phyloP scores from a whole-genome alignment of 2,329 filamentous ascomycete species.

The Colletotrichum cuscutae region DNA sequence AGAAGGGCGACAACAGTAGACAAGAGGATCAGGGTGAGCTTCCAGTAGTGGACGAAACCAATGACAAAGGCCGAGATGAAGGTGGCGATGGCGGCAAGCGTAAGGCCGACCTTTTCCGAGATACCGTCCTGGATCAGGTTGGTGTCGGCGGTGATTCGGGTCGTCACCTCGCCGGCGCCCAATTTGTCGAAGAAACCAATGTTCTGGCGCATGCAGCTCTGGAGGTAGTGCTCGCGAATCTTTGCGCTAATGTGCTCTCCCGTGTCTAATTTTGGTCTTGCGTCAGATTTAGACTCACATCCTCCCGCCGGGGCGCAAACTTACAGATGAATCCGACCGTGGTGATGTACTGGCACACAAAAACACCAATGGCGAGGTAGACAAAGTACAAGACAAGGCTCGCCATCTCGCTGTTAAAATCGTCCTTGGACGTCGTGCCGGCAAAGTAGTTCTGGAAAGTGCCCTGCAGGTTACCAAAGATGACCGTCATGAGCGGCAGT shows the following conservation, averaged over 20 bases:
- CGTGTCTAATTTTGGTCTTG: slow-evolving; percentile 55
- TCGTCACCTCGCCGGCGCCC: slow-evolving; percentile 92
- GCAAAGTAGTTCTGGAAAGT: slow-evolving; percentile 74
- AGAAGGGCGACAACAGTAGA: slow-evolving; percentile 85
- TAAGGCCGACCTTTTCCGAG: slow-evolving; percentile 87
- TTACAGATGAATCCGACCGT: slow-evolving; percentile 87
- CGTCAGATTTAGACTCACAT: slow-evolving; percentile 2
- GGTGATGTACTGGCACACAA: slow-evolving; percentile 79
- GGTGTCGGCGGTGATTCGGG: slow-evolving; percentile 92
- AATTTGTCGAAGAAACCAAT: slow-evolving; percentile 95
- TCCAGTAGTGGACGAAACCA: slow-evolving; percentile 92
- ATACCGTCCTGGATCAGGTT: slow-evolving; percentile 95
- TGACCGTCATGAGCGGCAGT: slow-evolving; percentile 81
- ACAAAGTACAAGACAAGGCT: slow-evolving; percentile 83
- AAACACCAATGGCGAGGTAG: slow-evolving; percentile 85
- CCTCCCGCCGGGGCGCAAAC: slow-evolving; percentile 9
- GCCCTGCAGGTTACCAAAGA: slow-evolving; percentile 82
- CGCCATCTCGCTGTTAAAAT: slow-evolving; percentile 70
- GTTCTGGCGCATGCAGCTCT: slow-evolving; percentile 86
- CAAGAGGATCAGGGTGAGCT: slow-evolving; percentile 86
- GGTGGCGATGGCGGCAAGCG: slow-evolving; percentile 79
- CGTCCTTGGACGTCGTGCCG: slow-evolving; percentile 54
- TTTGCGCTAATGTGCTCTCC: slow-evolving; percentile 83
- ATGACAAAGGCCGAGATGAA: slow-evolving; percentile 93
- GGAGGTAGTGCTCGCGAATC: slow-evolving; percentile 85